These are phyloP conservation scores for Euphorbia lathyris DNA, from an alignment of 345 rosid genomes.

Conservation along the genomic window DNA sequence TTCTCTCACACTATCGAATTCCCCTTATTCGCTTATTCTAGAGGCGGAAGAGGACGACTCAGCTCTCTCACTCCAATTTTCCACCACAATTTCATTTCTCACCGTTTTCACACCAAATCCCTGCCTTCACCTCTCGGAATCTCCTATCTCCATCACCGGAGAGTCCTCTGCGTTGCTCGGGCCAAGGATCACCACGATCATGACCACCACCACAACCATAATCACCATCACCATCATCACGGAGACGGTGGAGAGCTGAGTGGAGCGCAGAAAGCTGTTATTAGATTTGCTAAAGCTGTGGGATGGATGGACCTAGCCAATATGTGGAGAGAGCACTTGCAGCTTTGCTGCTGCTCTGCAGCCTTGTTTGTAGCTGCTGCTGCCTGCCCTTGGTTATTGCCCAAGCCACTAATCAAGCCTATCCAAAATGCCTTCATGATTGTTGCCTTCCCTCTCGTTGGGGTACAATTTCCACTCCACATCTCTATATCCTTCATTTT, in stretches of 20 bases:
- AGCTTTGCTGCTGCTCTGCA: slow-evolving; percentile 72
- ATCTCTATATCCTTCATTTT: background rate
- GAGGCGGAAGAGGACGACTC: slow-evolving; percentile 23
- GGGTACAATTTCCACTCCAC: slow-evolving; percentile 41
- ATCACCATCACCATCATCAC: slow-evolving; percentile 43
- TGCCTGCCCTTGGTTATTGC: slow-evolving; percentile 64
- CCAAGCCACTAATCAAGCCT: slow-evolving; percentile 57
- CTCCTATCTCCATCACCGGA: slow-evolving; percentile 17
- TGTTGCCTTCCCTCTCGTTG: slow-evolving; percentile 85
- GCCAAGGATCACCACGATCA: slow-evolving; percentile 25
- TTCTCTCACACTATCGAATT: slow-evolving; percentile 38
- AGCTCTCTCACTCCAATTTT: slow-evolving; percentile 32
- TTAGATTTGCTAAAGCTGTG: slow-evolving; percentile 57
- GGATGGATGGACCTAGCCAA: slow-evolving; percentile 80
- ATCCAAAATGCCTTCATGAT: slow-evolving; percentile 62
- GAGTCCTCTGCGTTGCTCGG: slow-evolving; percentile 27
- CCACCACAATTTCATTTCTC: slow-evolving; percentile 19
- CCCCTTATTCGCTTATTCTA: slow-evolving; percentile 34
- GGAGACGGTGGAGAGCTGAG: slow-evolving; percentile 39
- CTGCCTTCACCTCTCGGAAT: slow-evolving; percentile 6
- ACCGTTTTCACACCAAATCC: slow-evolving; percentile 24
- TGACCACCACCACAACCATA: slow-evolving; percentile 26
- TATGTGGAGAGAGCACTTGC: slow-evolving; percentile 79
- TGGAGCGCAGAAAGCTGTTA: slow-evolving; percentile 46
- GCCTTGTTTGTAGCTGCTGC: slow-evolving; percentile 72